Conservation (phyloP, 108 stramenopile species). For the Cyclotella distinguenda region DNA sequence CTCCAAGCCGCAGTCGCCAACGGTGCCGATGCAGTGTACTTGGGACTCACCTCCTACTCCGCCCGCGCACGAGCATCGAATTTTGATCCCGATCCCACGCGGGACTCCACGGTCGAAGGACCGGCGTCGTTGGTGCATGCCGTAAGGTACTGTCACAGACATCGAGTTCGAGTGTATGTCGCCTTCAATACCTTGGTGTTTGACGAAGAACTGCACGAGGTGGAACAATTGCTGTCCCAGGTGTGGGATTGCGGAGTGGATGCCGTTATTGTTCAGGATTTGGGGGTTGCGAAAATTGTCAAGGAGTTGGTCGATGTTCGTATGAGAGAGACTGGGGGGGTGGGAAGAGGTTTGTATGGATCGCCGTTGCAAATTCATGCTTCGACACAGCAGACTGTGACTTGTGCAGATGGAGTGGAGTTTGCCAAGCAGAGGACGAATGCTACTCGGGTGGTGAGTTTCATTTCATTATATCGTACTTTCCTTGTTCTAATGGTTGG, state of each 20-base stretch:
- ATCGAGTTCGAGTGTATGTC: conserved; percentile 61
- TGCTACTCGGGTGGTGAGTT: conserved; percentile 58
- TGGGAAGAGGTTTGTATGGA: conserved; percentile 16
- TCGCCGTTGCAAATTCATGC: conserved; percentile 65
- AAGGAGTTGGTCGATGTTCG: conserved; percentile 36
- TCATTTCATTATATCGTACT: no score
- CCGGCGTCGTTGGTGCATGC: conserved; percentile 41
- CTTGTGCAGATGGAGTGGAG: conserved; percentile 62
- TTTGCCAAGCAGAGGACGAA: conserved; percentile 49
- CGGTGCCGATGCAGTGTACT: conserved; percentile 75
- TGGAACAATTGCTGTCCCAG: no score
- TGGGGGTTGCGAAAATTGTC: conserved; percentile 55
- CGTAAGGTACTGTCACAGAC: conserved; percentile 43
- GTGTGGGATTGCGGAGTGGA: no score
- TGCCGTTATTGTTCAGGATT: conserved; percentile 78
- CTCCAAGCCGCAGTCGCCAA: conserved; percentile 70
- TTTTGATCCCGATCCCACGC: conserved; percentile 59
- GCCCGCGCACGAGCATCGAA: conserved; percentile 72
- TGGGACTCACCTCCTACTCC: conserved; percentile 66
- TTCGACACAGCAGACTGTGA: conserved; percentile 74
- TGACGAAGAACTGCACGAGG: no score
- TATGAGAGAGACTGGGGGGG: neutral
- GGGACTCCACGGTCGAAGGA: neutral
- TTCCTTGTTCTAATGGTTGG: no score
- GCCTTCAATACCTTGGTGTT: no score